phyloP scores from a whole-genome alignment of 2,329 filamentous ascomycete species.

The Trichothecium sympodiale region DNA sequence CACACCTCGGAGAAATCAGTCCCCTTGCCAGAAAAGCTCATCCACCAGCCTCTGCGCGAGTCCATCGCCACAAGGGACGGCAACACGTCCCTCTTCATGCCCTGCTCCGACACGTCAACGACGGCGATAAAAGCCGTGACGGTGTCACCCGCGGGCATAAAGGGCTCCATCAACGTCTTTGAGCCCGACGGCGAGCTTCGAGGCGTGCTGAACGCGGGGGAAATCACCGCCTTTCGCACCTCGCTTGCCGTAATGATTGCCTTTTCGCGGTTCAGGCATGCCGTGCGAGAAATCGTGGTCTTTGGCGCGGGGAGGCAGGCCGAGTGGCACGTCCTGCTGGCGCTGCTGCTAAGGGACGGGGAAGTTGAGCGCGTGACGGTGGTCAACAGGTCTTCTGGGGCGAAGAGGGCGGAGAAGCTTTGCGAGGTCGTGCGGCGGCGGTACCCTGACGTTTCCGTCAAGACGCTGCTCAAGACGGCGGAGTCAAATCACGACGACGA shows the following conservation, averaged over 20 bases:
- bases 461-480: slow-evolving; percentile 4
- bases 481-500: slow-evolving; percentile 7
- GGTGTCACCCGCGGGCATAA: too few species aligned
- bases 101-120: too few species aligned
- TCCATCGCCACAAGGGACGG: too few species aligned
- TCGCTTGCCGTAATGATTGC: slow-evolving; percentile 52
- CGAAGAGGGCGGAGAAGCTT: slow-evolving; percentile 10
- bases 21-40: too few species aligned
- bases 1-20: too few species aligned
- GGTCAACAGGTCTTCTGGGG: slow-evolving; percentile 18
- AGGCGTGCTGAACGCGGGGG: slow-evolving; percentile 55
- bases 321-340: slow-evolving; percentile 58
- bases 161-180: neutral
- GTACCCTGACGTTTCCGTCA: slow-evolving; percentile 2
- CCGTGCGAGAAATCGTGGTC: slow-evolving; percentile 12
- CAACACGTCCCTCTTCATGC: too few species aligned
- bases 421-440: slow-evolving; percentile 9
- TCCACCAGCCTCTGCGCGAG: too few species aligned
- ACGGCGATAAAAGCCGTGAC: too few species aligned
- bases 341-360: slow-evolving; percentile 35
- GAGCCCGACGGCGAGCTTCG: slow-evolving; percentile 36
- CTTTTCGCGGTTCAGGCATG: slow-evolving; percentile 27
- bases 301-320: slow-evolving; percentile 13
- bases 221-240: slow-evolving; percentile 59
- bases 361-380: slow-evolving; percentile 16